These are phyloP conservation scores for Jasminum sambac DNA, from an alignment of 257 asterid species.

Conservation along the genomic window DNA sequence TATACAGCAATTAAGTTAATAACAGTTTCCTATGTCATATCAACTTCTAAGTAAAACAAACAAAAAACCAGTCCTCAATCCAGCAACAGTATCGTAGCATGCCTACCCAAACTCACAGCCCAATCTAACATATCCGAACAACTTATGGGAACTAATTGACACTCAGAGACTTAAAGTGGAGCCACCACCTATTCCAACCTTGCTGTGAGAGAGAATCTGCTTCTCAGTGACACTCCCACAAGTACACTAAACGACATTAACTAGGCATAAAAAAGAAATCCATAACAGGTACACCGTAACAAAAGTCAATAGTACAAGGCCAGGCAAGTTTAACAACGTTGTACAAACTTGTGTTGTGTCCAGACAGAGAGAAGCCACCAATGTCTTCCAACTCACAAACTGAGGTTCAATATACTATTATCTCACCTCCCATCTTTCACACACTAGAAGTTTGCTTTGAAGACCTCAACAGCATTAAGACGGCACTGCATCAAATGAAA, in stretches of 20 bases:
- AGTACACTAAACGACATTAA: background rate
- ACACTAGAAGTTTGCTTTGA: background rate
- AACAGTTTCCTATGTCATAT: background rate
- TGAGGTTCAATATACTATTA: background rate
- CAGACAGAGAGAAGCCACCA: conserved; percentile 1
- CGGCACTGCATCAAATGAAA: conserved; percentile 41
- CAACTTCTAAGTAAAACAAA: background rate
- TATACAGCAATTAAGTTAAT: background rate
- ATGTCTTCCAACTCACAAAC: conserved; percentile 5
- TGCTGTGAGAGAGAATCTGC: background rate
- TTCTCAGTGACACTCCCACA: background rate
- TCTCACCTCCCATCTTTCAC: background rate
- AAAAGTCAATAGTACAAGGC: conserved; percentile 7
- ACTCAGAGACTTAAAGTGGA: background rate
- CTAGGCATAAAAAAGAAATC: conserved; percentile 17
- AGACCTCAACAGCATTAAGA: conserved; percentile 26
- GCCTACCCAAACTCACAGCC: background rate
- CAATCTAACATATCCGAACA: background rate
- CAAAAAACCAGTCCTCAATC: background rate
- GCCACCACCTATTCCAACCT: background rate
- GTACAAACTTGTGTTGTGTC: conserved; percentile 8
- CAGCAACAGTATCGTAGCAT: background rate
- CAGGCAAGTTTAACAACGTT: background rate
- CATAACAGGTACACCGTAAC: conserved; percentile 13
- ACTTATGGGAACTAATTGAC: background rate